A percentile compares a stretch with the other conserved stretches of the same genome.
phyloP scores from a whole-genome alignment of 2,329 filamentous ascomycete genomes.

The Aspergillus ustus region DNA sequence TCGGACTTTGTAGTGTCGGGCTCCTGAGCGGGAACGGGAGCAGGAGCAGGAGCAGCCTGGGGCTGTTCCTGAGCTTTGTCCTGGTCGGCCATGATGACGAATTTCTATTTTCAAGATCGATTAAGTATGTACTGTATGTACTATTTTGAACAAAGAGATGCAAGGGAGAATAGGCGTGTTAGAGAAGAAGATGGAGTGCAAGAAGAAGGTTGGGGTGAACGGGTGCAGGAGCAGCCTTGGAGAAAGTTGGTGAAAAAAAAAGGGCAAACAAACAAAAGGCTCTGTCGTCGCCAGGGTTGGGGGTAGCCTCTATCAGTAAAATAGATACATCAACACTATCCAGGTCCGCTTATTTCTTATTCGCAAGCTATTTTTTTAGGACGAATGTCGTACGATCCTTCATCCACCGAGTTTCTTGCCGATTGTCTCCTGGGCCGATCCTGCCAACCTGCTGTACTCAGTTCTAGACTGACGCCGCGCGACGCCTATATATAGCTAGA shows the following conservation, averaged over 20 bases:
- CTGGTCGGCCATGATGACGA: constrained; percentile 19
- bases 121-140: neutral
- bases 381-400: constrained; percentile 6
- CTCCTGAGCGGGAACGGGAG: neutral
- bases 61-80: constrained; percentile 15
- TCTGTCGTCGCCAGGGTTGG: neutral
- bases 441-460: constrained; percentile 1
- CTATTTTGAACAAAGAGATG: neutral
- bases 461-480: neutral
- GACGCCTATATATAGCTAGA: constrained; percentile 8
- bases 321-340: neutral
- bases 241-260: neutral
- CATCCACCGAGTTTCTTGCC: neutral
- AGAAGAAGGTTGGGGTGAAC: neutral
- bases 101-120: neutral
- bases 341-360: neutral
- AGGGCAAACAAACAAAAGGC: constrained; percentile 2
- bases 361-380: neutral
- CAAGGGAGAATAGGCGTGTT: neutral
- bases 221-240: constrained; percentile 1
- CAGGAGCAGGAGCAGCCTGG: constrained; percentile 4
- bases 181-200: neutral
- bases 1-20: constrained; percentile 1
- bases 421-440: neutral
- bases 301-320: neutral